Conservation (phyloP, 192 early-diverging fungal genomes). For the Rhizophagus sp. region DNA sequence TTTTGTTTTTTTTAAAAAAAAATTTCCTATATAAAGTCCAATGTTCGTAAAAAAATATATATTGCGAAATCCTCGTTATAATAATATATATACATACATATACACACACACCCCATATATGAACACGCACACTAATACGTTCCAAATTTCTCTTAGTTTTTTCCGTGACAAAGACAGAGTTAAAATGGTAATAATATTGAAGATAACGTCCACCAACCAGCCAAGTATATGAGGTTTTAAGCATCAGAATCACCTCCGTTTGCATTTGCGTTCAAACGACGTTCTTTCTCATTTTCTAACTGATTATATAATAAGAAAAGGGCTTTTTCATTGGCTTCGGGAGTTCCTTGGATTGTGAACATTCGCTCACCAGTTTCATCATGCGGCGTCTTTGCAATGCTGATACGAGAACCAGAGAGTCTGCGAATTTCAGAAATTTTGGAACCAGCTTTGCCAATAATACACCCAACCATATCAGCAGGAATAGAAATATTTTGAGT, state of each 20-base stretch:
- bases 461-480: slow-evolving; percentile 94
- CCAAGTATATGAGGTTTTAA: background rate
- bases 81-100: slow-evolving; percentile 21
- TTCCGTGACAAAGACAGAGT: background rate
- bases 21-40: slow-evolving; percentile 2
- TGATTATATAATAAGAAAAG: slow-evolving; percentile 88
- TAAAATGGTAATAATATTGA: background rate
- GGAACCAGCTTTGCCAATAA: slow-evolving; percentile 92
- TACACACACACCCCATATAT: slow-evolving; percentile 15
- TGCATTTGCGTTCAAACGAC: slow-evolving; percentile 56
- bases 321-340: slow-evolving; percentile 88
- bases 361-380: slow-evolving; percentile 81
- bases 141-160: background rate
- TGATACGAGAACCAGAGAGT: slow-evolving; percentile 81
- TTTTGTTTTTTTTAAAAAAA: background rate
- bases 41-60: slow-evolving; percentile 18
- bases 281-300: slow-evolving; percentile 86
- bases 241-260: slow-evolving; percentile 25
- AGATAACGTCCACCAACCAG: background rate
- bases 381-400: slow-evolving; percentile 83
- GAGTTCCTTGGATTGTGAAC: slow-evolving; percentile 89
- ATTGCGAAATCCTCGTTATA: slow-evolving; percentile 5
- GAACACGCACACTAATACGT: background rate
- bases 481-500: slow-evolving; percentile 91
- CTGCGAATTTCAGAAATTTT: slow-evolving; percentile 82